These are phyloP conservation scores for Cystobasidium sp. DNA, from an alignment of 1,284 basidiomycete genomes.

Conservation along the genomic window DNA sequence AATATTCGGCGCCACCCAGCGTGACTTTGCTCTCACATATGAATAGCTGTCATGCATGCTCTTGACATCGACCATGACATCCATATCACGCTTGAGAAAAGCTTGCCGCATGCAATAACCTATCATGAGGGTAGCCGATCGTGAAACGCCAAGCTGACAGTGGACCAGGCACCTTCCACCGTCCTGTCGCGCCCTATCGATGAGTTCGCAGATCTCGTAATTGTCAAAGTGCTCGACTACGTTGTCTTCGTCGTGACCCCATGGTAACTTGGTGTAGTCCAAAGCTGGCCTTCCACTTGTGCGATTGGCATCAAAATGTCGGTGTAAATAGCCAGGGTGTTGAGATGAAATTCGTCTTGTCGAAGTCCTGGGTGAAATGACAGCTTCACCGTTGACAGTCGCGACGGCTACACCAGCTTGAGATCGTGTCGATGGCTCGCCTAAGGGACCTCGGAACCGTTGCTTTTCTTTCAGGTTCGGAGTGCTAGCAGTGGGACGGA, in stretches of 20 bases:
- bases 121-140: constrained; percentile 89
- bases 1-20: constrained; percentile 64
- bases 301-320: constrained; percentile 59
- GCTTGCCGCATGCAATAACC: constrained; percentile 95
- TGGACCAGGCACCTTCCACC: constrained; percentile 83
- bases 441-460: background rate
- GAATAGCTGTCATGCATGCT: constrained; percentile 92
- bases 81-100: constrained; percentile 64
- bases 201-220: constrained; percentile 65
- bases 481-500: constrained; percentile 66
- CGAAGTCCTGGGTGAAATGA: background rate
- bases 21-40: constrained; percentile 85
- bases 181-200: constrained; percentile 73
- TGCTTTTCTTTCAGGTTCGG: constrained; percentile 63
- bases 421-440: background rate
- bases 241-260: constrained; percentile 92
- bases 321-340: constrained; percentile 37
- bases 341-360: constrained; percentile 53
- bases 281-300: constrained; percentile 72
- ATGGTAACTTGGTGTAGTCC: constrained; percentile 88
- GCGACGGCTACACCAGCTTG: background rate
- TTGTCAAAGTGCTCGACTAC: constrained; percentile 63
- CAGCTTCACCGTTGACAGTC: too few species aligned
- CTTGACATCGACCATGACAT: constrained; percentile 54
- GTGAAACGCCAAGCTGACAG: constrained; percentile 94